Evolutionary conservation across 495 filamentous ascomycete genomes (phyloP), one percentile per base, ranked within the genome.

Genomic region (Aspergillus sclerotiicarbonarius): DNA sequence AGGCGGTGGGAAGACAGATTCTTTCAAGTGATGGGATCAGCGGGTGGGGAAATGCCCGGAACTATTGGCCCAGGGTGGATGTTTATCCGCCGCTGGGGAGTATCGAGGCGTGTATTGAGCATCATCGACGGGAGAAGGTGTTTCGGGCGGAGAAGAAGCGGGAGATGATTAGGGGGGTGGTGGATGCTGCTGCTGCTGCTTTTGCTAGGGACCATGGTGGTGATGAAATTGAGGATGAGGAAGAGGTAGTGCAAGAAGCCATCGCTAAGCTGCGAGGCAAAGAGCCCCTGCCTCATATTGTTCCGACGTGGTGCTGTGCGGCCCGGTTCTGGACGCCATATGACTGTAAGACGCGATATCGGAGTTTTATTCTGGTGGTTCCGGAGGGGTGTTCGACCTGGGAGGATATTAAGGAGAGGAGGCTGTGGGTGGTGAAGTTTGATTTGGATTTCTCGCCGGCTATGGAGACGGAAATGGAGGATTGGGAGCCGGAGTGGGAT

Each of bases 261-360:
- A 31, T 51, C 8, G 48, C 48, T 6, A 31, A 33, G 48, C 12
- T 51, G 9, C 30, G 48, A 12, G 48, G 48, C 12, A 51, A 32
- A 16, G 48, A 51, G 25, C 48, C 48, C n/a, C 15, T 51, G 48
- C 48, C 30, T 8, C 48, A 51, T 51, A 51, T 51, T 33, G 48
- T 51, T 10, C 48, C 45, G 45, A 21, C 45, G 45, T 48, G 45
- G 45, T 48, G 45, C 20, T 6, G 6, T 6, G 19, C 45, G 45
- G 45, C 8, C 10, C 6, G 13, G 45, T 48, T 16, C 45, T 48
- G 45, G 45, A n/a, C 8, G 6, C 37, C 5, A 12, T 12, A 41
- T 41, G 10, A 15, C 2, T 41, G 13, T n/a, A 0, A 12, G 12
- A 15, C 37, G 6, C 37, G 37, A n/a, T 41, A 41, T 41, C 37